Evolutionary conservation across 805 yeast species (phyloP).

Genomic region (Wickerhamiella nectarea): DNA sequence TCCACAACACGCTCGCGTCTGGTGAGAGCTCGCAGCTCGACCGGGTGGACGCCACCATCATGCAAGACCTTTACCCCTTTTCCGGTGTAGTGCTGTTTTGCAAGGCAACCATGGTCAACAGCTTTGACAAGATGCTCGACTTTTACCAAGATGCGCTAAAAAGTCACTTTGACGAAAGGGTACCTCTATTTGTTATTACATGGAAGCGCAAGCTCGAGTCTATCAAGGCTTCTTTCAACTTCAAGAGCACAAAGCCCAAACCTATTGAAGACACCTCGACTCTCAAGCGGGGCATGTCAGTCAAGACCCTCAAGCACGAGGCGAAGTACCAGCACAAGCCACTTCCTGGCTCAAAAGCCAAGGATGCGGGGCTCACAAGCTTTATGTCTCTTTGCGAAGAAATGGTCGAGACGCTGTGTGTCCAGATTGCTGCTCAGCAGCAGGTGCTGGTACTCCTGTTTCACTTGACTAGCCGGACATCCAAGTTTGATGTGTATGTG

Average conservation of each 20-base stretch:
- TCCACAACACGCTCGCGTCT: constrained; percentile 22
- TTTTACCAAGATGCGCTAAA: constrained; percentile 30
- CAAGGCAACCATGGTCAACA: constrained; percentile 39
- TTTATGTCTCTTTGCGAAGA: constrained; percentile 6
- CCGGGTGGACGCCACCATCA: constrained; percentile 18
- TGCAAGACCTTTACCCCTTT: constrained; percentile 25
- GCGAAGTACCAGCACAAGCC: constrained; percentile 6
- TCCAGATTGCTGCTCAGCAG: constrained; percentile 31
- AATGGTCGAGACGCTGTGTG: constrained; percentile 7
- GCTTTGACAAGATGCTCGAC: constrained; percentile 33
- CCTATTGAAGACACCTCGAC: not conserved
- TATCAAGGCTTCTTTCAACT: not conserved
- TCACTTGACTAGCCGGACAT: constrained; percentile 30
- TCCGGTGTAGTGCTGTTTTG: constrained; percentile 43
- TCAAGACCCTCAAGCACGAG: constrained; percentile 1
- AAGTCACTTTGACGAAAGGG: constrained; percentile 26
- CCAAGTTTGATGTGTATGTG: constrained; percentile 28
- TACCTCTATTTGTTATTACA: constrained; percentile 23
- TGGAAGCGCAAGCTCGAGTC: constrained; percentile 19
- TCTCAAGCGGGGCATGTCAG: constrained; percentile 7
- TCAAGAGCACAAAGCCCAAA: constrained; percentile 1
- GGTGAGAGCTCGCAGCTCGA: constrained; percentile 6
- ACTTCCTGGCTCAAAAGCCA: not conserved
- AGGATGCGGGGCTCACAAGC: not conserved
- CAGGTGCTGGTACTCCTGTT: constrained; percentile 35